Evolutionary conservation across 2,329 filamentous ascomycete species (phyloP).

Genomic region (Cladosporium sp.): DNA sequence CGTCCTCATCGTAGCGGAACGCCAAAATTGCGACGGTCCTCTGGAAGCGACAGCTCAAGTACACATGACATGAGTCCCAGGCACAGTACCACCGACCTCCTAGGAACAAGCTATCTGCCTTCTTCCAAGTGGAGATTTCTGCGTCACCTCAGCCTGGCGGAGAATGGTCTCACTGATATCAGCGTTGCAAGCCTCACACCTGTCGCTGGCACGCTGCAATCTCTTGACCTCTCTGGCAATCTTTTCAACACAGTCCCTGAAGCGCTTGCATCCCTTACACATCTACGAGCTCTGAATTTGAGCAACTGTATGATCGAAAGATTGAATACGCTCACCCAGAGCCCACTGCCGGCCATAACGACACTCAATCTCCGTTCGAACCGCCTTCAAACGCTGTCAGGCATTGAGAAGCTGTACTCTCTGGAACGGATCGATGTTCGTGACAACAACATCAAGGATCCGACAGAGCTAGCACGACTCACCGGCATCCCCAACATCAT

Average conservation of each 20-base stretch:
- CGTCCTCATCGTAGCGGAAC: constrained; percentile 64
- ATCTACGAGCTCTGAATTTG: constrained; percentile 87
- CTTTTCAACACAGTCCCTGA: constrained; percentile 94
- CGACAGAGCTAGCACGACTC: constrained; percentile 82
- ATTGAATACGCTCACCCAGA: constrained; percentile 80
- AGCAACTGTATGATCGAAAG: constrained; percentile 98
- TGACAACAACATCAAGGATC: constrained; percentile 89
- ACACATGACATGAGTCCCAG: constrained; percentile 56
- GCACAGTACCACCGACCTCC: constrained; percentile 76
- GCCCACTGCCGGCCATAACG: constrained; percentile 87
- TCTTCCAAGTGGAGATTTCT: constrained; percentile 93
- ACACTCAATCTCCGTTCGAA: constrained; percentile 90
- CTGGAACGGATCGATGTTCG: constrained; percentile 87
- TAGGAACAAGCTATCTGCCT: constrained; percentile 71
- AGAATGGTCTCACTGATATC: constrained; percentile 85
- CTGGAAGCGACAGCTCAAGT: constrained; percentile 86
- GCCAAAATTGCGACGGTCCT: constrained; percentile 81
- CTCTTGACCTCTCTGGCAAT: constrained; percentile 88
- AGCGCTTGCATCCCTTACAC: constrained; percentile 79
- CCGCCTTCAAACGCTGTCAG: constrained; percentile 80
- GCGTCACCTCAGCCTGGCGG: constrained; percentile 84
- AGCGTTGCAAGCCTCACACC: constrained; percentile 74
- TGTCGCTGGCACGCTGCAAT: constrained; percentile 83
- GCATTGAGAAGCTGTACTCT: constrained; percentile 84
- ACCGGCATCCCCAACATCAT: constrained; percentile 88